Conservation (phyloP, 176 grass and related monocot genomes). For the Phoenix dactylifera region DNA sequence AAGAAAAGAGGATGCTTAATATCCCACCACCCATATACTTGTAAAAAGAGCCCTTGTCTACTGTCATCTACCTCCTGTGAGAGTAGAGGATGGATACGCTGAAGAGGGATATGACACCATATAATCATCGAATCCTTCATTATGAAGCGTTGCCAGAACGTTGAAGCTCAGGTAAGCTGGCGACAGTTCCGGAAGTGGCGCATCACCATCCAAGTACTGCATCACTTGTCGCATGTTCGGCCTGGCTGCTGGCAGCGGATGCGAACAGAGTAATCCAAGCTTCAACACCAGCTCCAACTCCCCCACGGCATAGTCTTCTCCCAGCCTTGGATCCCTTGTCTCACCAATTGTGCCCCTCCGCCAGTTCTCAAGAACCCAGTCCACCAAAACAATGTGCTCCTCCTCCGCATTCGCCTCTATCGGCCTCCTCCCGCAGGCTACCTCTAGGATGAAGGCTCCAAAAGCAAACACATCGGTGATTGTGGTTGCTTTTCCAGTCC, state of each 20-base stretch:
- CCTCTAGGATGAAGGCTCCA: constrained; percentile 39
- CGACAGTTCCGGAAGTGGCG: constrained; percentile 23
- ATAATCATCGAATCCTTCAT: constrained; percentile 13
- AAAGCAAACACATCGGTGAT: constrained; percentile 48
- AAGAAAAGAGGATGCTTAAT: too few species aligned
- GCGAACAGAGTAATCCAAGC: constrained; percentile 39
- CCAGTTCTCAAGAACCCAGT: constrained; percentile 35
- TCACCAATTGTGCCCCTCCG: constrained; percentile 11
- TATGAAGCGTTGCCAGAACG: constrained; percentile 1
- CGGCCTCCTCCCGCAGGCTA: constrained; percentile 38
- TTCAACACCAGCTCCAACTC: constrained; percentile 25
- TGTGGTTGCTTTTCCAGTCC: constrained; percentile 33
- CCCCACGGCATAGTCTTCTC: constrained; percentile 7
- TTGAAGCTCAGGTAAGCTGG: constrained; percentile 4
- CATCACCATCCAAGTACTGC: constrained; percentile 28
- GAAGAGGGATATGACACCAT: constrained; percentile 14
- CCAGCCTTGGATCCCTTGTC: constrained; percentile 22
- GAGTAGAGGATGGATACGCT: neutral
- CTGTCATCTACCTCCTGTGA: constrained; percentile 4
- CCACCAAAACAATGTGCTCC: constrained; percentile 12
- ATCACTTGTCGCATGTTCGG: constrained; percentile 37
- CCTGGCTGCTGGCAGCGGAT: constrained; percentile 26
- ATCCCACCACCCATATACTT: too few species aligned
- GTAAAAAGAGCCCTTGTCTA: too few species aligned
- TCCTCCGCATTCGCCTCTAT: constrained; percentile 5